A percentile compares a stretch with the other conserved stretches of the same genome.
Evolutionary conservation across 2,329 filamentous ascomycete species (phyloP).

Genomic region (Colletotrichum camelliae): DNA sequence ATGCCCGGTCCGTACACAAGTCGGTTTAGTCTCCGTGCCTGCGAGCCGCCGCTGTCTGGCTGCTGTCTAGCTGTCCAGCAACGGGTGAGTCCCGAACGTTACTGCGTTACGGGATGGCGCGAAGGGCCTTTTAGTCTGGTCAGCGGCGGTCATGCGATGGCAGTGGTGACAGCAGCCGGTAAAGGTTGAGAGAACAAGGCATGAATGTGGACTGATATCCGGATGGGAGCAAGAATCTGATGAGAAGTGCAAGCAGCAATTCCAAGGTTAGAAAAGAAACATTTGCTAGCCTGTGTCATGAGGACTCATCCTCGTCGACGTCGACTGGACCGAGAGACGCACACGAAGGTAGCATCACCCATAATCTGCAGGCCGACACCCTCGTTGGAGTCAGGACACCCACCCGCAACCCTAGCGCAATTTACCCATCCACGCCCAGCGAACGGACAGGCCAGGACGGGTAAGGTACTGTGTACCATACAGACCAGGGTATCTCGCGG

Average conservation of each 20-base stretch:
- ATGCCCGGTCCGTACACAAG: constrained; percentile 11
- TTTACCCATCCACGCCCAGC: constrained; percentile 15
- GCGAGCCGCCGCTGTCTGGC: neutral
- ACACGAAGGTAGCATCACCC: neutral
- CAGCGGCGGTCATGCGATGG: neutral
- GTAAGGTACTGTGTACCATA: neutral
- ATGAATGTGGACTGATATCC: neutral
- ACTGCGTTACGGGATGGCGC: neutral
- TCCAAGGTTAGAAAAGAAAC: neutral
- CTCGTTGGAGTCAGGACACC: constrained; percentile 18
- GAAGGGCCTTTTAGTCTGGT: neutral
- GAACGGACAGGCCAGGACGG: neutral
- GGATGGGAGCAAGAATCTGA: neutral
- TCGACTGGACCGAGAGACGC: neutral
- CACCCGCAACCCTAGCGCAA: constrained; percentile 19
- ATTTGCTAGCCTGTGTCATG: neutral
- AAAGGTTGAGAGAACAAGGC: neutral
- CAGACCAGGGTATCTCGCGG: neutral
- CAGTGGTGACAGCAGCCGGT: neutral
- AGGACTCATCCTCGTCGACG: neutral
- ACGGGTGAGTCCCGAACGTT: neutral
- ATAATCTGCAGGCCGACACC: constrained; percentile 11
- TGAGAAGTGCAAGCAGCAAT: neutral
- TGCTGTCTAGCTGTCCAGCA: neutral
- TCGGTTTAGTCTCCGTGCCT: constrained; percentile 9